Evolutionary conservation across 768 basidiomycete species (phyloP), one percentile per base, ranked within the genome.

Genomic region (Amanita rubescens): DNA sequence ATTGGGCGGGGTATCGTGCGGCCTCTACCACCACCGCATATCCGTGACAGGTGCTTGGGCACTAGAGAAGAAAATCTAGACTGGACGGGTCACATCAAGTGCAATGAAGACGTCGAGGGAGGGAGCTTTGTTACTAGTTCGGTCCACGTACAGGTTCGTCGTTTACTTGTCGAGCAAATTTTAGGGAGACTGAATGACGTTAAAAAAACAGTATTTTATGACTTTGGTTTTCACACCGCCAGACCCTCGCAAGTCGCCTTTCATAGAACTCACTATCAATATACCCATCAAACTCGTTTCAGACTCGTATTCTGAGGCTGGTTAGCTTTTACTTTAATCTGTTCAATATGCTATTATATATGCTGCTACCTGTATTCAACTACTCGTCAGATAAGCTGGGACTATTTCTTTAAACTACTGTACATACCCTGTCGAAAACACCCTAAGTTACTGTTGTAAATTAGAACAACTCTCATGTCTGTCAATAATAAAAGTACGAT

Each of bases 281-380:
- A 69, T 80, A 55, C 77, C 81, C 1, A 78, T 85, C 46, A 71
- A 75, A 48, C 62, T 87, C 27, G 81, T 80, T 34, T 83, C 83
- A 1, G 81, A 87, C 56, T 66, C 81, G 1, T 82, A 73, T 60
- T 30, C 52, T 35, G 67, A 67, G 11, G 34, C 56, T 24, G 51
- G 19, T 25, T 24, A 35, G 20, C 42, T 17, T 19, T n/a, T 25
- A 30, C 15, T 49, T 48, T 32, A 11, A 47, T 11, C 3, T 8
- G 8, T 30, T 30, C 27, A 30, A 8, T 8, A 30, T 30, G 27
- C 27, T 30, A 30, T 4, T 4, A 8, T 3, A 30, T 30, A 8
- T 30, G 3, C 8, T 30, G 8, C 27, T 30, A 30, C 8, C 8
- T 30, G 27, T 30, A 30, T 30, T 30, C 27, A 30, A 8, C 27